Base-by-base conservation (phyloP, 768 basidiomycete species). In the Tricholoma sp. region DNA sequence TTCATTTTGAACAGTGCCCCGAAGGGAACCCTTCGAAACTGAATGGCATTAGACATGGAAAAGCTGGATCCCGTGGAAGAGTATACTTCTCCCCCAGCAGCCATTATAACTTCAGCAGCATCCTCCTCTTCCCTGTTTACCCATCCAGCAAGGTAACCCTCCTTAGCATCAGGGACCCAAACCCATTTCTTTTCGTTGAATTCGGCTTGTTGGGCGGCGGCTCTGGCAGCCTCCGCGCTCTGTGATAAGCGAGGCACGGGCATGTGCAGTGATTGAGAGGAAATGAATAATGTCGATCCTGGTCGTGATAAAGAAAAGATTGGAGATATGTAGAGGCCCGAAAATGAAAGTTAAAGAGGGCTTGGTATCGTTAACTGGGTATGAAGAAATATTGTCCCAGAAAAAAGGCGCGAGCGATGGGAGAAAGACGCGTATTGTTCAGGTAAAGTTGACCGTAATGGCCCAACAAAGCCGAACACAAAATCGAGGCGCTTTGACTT, bases 181-280 rank as follows among this genome's bases (percentile, higher is more conserved):
- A 98, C 94, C 91, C 95, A 96, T 76, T 88, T 91, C 87, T 95
- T 97, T 80, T 94, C 93, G 69, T 94, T 95, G 73, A 94, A 96
- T 71, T 95, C 93, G 9, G 93, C 92, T 69, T 94, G 91, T n/a
- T 88, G 83, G 18, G 92, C 94, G 19, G 93, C 92, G 16, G 85
- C 87, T 54, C 87, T 79, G 7, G 93, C 89, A 39, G 87, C 88
- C 70, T 94, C 93, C 47, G 78, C 79, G 59, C 74, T 79, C 57
- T 79, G 80, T 41, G 83, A 79, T 50, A 69, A 74, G 43, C 77
- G 73, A 59, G 77, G 74, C 55, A 72, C 73, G 61, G 78, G 78
- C 83, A 85, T 85, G 19, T 52, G 19, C 27, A 32, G 31, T 58
- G 22, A n/a, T 37, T 22, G 27, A 31, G 22, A 34, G 21, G 21